Conservation (phyloP, 768 basidiomycete genomes). For the Mycena indigotica region DNA sequence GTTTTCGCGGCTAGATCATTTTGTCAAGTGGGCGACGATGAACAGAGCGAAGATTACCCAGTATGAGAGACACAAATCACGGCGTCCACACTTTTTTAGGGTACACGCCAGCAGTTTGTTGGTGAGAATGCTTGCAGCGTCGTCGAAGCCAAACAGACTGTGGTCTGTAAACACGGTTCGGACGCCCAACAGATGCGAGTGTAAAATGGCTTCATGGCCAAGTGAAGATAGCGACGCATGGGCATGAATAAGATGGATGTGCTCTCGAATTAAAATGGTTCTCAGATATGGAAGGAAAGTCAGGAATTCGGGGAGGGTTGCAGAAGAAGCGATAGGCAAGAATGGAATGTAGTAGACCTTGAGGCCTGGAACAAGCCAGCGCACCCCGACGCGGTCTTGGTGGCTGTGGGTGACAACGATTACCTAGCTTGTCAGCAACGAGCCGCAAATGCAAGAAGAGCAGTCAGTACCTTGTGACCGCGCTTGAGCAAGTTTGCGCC, state of each 20-base stretch:
- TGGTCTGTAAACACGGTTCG: slow-evolving; percentile 97
- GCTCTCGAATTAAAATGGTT: slow-evolving; percentile 84
- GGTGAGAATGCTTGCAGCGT: slow-evolving; percentile 94
- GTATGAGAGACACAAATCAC: slow-evolving; percentile 97
- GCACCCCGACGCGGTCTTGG: slow-evolving; percentile 81
- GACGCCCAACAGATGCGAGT: slow-evolving; percentile 83
- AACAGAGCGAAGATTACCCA: slow-evolving; percentile 51
- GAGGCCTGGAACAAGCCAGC: slow-evolving; percentile 83
- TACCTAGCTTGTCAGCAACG: slow-evolving; percentile 53
- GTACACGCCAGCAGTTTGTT: slow-evolving; percentile 92
- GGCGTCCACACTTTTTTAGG: slow-evolving; percentile 87
- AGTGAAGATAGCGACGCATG: slow-evolving; percentile 90
- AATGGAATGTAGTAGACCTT: slow-evolving; percentile 97
- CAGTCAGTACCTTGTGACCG: slow-evolving; percentile 76
- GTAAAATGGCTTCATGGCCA: slow-evolving; percentile 90
- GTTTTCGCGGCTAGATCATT: slow-evolving; percentile 85
- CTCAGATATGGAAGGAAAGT: slow-evolving; percentile 91
- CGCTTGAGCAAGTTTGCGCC: slow-evolving; percentile 76
- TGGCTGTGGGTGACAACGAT: slow-evolving; percentile 95
- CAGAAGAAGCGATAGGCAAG: slow-evolving; percentile 84
- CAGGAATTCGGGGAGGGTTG: slow-evolving; percentile 93
- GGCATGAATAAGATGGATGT: slow-evolving; percentile 84
- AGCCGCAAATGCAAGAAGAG: background rate
- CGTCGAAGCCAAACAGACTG: slow-evolving; percentile 93
- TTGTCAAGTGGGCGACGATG: background rate